A percentile compares a stretch with the other conserved stretches of the same genome.
Evolutionary conservation across 257 asterid species (phyloP).

Genomic region (Penstemon eatonii): DNA sequence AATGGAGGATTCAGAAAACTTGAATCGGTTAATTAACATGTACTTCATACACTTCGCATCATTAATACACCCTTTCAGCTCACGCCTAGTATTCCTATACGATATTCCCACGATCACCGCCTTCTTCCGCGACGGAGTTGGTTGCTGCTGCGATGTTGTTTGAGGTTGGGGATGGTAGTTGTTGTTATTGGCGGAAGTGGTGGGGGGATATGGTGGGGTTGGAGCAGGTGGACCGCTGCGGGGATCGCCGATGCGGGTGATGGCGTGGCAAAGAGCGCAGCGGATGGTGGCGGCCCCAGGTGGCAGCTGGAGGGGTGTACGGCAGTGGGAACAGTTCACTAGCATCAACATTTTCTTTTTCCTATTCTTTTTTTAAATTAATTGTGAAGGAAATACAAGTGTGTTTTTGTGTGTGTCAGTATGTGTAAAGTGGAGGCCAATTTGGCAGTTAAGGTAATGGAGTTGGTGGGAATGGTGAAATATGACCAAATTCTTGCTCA

Average conservation of each 20-base stretch:
- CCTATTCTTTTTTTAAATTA: too few relatives aligned
- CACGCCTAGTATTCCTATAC: conserved; percentile 47
- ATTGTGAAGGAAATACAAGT: too few relatives aligned
- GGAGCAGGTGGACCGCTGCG: conserved; percentile 35
- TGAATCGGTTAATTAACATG: conserved; percentile 59
- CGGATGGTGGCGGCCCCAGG: conserved; percentile 73
- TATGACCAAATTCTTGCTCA: too few relatives aligned
- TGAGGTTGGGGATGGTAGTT: conserved; percentile 34
- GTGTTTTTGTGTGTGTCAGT: too few relatives aligned
- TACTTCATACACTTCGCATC: conserved; percentile 84
- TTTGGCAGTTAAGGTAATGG: too few relatives aligned
- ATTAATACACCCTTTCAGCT: conserved; percentile 82
- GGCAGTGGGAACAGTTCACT: conserved; percentile 77
- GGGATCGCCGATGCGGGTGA: conserved; percentile 65
- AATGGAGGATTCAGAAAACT: conserved; percentile 71
- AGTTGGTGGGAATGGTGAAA: too few relatives aligned
- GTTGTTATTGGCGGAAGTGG: conserved; percentile 30
- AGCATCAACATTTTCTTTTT: conserved; percentile 59
- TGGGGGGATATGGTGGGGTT: conserved; percentile 23
- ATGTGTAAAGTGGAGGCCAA: too few relatives aligned
- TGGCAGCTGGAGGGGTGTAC: conserved; percentile 76
- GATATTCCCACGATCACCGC: conserved; percentile 85
- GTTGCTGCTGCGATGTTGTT: conserved; percentile 38
- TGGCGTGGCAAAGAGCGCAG: conserved; percentile 73
- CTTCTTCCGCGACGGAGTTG: conserved; percentile 54